Conservation (phyloP, 106 monocot species). For the Allium sativum region DNA sequence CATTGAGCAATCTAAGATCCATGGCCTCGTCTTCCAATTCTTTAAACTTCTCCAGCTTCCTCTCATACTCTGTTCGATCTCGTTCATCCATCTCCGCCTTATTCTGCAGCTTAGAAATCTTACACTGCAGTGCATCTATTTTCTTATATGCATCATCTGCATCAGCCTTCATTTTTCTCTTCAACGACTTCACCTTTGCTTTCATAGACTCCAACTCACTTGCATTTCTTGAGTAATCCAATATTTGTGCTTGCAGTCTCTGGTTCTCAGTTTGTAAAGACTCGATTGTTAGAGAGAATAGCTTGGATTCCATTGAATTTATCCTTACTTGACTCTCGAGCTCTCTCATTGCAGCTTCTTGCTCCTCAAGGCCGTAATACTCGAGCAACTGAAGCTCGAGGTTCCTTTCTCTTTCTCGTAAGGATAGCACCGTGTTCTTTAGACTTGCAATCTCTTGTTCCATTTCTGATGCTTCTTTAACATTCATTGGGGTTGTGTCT, state of each 20-base stretch:
- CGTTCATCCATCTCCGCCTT: constrained; percentile 10
- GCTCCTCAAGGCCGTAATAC: constrained; percentile 32
- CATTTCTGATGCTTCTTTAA: constrained; percentile 14
- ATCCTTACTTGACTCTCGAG: constrained; percentile 58
- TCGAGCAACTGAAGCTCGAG: constrained; percentile 40
- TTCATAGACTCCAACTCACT: constrained; percentile 27
- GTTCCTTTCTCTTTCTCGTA: constrained; percentile 45
- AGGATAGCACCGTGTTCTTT: constrained; percentile 29
- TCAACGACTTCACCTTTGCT: constrained; percentile 33
- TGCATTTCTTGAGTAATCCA: constrained; percentile 15
- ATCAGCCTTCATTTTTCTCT: constrained; percentile 24
- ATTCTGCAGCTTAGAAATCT: constrained; percentile 12
- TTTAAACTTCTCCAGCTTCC: constrained; percentile 29
- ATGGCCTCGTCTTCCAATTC: constrained; percentile 39
- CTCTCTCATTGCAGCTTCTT: constrained; percentile 32
- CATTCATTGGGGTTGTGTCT: constrained; percentile 5
- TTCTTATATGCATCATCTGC: constrained; percentile 29
- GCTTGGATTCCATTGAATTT: constrained; percentile 30
- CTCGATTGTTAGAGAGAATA: constrained; percentile 37
- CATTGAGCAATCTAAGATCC: constrained; percentile 26
- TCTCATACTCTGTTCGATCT: constrained; percentile 10
- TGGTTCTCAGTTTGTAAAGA: constrained; percentile 47
- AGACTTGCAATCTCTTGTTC: constrained; percentile 44
- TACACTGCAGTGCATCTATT: constrained; percentile 18
- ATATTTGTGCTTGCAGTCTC: constrained; percentile 32